Percentiles rank a stretch among this genome's conserved stretches.
phyloP scores from a whole-genome alignment of 2,329 filamentous ascomycete species.

The Claviceps paspali region DNA sequence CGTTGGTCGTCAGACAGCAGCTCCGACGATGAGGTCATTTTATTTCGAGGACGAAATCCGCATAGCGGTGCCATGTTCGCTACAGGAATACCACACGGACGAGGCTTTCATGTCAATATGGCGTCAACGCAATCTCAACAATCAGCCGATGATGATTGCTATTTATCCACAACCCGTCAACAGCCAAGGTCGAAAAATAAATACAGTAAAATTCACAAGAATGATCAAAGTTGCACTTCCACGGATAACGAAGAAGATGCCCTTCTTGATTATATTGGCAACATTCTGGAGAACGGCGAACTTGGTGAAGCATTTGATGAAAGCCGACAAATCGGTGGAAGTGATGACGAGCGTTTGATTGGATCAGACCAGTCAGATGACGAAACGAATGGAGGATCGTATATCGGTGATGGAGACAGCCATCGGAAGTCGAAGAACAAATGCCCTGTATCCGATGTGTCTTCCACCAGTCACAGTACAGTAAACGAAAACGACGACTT shows the following conservation, averaged over 20 bases:
- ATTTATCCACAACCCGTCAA: background rate
- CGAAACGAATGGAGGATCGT: background rate
- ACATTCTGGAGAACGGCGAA: slow-evolving; percentile 37
- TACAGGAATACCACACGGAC: background rate
- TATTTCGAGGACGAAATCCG: slow-evolving; percentile 43
- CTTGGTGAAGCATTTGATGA: slow-evolving; percentile 48
- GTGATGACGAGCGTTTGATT: slow-evolving; percentile 8
- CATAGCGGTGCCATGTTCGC: slow-evolving; percentile 3
- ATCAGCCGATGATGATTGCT: background rate
- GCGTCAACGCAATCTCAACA: background rate
- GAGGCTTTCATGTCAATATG: background rate
- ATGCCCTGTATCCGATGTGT: background rate
- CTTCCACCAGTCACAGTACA: background rate
- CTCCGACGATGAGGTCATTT: slow-evolving; percentile 53
- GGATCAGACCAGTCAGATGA: background rate
- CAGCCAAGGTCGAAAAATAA: background rate
- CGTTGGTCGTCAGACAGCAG: slow-evolving; percentile 11
- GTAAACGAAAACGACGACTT: background rate
- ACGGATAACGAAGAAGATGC: slow-evolving; percentile 32
- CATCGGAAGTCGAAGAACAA: background rate
- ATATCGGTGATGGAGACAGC: background rate
- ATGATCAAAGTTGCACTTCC: background rate
- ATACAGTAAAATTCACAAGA: background rate
- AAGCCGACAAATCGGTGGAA: slow-evolving; percentile 33
- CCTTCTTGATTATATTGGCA: slow-evolving; percentile 56